These are phyloP conservation scores for Amphicarpaea edgeworthii DNA, from an alignment of 306 rosid species.

Conservation along the genomic window DNA sequence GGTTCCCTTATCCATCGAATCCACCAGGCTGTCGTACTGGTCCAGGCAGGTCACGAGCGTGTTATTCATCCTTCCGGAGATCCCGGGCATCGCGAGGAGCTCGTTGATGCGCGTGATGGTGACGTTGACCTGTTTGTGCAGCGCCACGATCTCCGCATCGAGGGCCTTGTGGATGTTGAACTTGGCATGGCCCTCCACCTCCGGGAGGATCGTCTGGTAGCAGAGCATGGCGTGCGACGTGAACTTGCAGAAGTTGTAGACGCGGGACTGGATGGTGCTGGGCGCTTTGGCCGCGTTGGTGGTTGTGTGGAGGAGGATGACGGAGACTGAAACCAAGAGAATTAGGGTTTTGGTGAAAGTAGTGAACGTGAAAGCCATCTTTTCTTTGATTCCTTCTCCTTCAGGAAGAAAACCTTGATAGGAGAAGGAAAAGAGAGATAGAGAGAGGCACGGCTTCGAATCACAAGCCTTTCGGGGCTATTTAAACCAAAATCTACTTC, in stretches of 20 bases:
- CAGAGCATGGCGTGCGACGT: background rate
- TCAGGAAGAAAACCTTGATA: fast-evolving
- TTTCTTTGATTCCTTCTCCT: background rate
- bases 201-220: slow-evolving; percentile 4
- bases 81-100: fast-evolving
- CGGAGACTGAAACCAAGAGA: slow-evolving; percentile 10
- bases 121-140: too few relatives aligned
- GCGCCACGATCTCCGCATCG: background rate
- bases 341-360: background rate
- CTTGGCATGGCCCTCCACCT: fast-evolving
- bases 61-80: background rate
- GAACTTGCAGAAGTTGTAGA: background rate
- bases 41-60: background rate
- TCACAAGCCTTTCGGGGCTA: background rate
- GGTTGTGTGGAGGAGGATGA: background rate
- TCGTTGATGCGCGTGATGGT: too few relatives aligned
- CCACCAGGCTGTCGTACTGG: background rate
- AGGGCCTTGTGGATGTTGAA: slow-evolving; percentile 30
- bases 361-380: slow-evolving; percentile 7
- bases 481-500: too few relatives aligned
- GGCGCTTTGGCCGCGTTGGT: background rate
- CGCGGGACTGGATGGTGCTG: background rate
- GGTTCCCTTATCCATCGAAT: too few relatives aligned
- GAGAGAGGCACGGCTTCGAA: background rate
- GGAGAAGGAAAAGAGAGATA: background rate